Conservation (phyloP, 371 early-diverging fungal species). For the Mucor circinelloides region DNA sequence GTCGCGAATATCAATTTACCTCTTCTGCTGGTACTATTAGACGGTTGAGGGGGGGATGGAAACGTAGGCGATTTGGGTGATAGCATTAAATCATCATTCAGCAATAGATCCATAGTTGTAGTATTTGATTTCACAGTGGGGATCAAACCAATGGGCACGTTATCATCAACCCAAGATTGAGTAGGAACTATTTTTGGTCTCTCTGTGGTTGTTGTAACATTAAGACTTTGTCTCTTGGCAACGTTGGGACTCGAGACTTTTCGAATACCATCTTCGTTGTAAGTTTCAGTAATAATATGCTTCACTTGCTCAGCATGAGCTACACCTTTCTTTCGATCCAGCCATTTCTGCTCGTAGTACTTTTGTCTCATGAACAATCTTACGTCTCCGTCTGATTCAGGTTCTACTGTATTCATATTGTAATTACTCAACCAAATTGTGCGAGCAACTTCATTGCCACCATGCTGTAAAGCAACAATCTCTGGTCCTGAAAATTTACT, state of each 20-base stretch:
- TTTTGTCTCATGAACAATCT: constrained; percentile 51
- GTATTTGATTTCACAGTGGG: constrained; percentile 5
- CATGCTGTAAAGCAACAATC: constrained; percentile 56
- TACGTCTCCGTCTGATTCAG: constrained; percentile 44
- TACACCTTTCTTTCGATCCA: constrained; percentile 27
- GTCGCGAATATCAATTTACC: background rate
- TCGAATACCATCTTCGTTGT: constrained; percentile 26
- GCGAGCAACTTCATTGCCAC: constrained; percentile 59
- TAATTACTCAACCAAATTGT: constrained; percentile 38
- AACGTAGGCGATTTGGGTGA: constrained; percentile 20
- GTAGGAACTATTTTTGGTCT: constrained; percentile 7
- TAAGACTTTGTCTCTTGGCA: constrained; percentile 6
- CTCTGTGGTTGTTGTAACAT: background rate
- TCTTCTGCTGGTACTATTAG: background rate
- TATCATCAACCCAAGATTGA: constrained; percentile 32
- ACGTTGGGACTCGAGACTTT: background rate
- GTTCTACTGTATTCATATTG: constrained; percentile 29
- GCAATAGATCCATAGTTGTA: constrained; percentile 6
- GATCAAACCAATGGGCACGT: constrained; percentile 29
- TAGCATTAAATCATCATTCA: constrained; percentile 15
- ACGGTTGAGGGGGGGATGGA: background rate
- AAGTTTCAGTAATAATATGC: constrained; percentile 25
- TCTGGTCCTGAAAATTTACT: constrained; percentile 67
- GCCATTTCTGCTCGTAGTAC: constrained; percentile 53
- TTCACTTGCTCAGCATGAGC: constrained; percentile 33